Evolutionary conservation across 2,329 filamentous ascomycete species (phyloP), one percentile per base, ranked within the genome.

Genomic region (Coniochaeta hoffmannii): DNA sequence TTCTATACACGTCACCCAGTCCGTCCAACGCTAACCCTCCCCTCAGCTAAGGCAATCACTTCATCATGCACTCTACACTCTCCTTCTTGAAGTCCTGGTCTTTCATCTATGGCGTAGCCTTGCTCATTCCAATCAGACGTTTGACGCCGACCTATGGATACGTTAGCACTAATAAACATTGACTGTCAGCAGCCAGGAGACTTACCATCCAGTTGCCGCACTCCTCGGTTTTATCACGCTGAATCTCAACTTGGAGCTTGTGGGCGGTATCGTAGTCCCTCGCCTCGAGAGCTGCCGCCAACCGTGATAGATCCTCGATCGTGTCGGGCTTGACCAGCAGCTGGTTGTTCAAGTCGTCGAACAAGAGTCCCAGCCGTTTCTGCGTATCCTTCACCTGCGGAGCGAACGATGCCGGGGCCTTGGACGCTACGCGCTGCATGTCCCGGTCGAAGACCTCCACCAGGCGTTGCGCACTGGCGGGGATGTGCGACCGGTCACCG

Each of bases 331-430:
- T 89, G 55, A 97, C 78, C 38, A 97, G 77, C 66, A 97, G 92
- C 66, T 92, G 88, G 62, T 97, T 97, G 79, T 97, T 99, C 50
- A 99, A 78, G 70, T 97, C 91, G 67, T 99, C 93, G 69, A 97
- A 97, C n/a, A 99, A 77, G 52, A 97, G 86, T 64, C 89, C 89
- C 57, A 99, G 80, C 28, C 94, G 86, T 74, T 96, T 96, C 69
- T 96, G 90, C 2, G 92, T 94, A 68, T 97, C 94, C 64, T 90
- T 89, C 19, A 99, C 91, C 69, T 97, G 92, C 14, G 86, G 81
- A 60, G 89, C 87, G 74, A 94, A 97, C 15, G 87, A 86, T n/a
- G 87, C 77, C 17, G 94, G 94, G 0, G 94, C 94, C 62, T 90
- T 88, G 31, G 85, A 75, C 57, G 92, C 92, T 55, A 99, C 89